A percentile compares a stretch with the other conserved stretches of the same genome.
Conservation (phyloP, 345 rosid genomes). For the Rhizophora apiculata region DNA sequence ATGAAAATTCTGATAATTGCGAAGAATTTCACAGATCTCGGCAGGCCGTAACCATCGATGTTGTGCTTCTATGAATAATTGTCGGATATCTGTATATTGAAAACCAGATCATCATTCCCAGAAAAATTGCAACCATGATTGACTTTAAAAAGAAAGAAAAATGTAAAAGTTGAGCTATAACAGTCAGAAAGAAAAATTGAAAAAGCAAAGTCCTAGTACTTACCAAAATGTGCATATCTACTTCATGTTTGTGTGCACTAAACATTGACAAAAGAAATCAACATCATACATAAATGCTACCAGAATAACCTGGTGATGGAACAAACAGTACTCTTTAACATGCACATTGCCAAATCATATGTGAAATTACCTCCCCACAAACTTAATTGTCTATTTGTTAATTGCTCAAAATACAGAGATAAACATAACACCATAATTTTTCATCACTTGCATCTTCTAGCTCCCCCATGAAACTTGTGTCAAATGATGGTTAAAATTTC, state of each 20-base stretch:
- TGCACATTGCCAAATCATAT: neutral
- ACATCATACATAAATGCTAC: neutral
- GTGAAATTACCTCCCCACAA: neutral
- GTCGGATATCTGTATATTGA: conserved; percentile 60
- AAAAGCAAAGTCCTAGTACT: neutral
- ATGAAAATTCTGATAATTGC: conserved; percentile 48
- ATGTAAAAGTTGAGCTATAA: neutral
- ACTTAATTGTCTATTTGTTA: neutral
- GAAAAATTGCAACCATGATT: neutral
- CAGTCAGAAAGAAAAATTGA: neutral
- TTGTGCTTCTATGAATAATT: conserved; percentile 77
- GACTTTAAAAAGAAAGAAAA: too few relatives aligned
- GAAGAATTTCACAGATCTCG: conserved; percentile 89
- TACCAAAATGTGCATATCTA: too few relatives aligned
- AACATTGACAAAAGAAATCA: too few relatives aligned
- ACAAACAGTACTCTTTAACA: neutral
- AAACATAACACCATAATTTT: neutral
- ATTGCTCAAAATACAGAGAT: neutral
- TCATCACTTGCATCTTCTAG: too few relatives aligned
- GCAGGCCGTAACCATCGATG: conserved; percentile 92
- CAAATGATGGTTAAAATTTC: too few relatives aligned
- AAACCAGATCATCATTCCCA: neutral
- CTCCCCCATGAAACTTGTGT: too few relatives aligned
- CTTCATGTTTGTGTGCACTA: too few relatives aligned
- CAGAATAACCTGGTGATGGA: neutral